phyloP scores from a whole-genome alignment of 73 alveolate genomes.

The Stentor coeruleus region DNA sequence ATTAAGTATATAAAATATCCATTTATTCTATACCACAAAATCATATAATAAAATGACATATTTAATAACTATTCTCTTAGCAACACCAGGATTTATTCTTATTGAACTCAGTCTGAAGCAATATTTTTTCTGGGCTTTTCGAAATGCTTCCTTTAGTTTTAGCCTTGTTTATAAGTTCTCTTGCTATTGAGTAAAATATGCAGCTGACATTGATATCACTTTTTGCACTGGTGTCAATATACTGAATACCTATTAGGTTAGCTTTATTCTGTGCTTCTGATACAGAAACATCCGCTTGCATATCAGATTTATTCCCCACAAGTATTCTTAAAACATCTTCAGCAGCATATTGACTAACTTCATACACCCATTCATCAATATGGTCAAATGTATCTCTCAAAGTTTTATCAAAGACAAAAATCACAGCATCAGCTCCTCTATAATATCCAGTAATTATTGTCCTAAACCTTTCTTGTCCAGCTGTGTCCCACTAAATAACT shows the following conservation, averaged over 20 bases:
- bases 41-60: no score
- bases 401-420: slow-evolving; percentile 42
- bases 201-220: not conserved
- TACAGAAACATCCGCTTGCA: not conserved
- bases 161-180: not conserved
- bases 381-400: slow-evolving; percentile 38
- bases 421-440: slow-evolving; percentile 45
- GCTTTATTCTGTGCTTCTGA: not conserved
- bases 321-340: slow-evolving; percentile 31
- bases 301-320: slow-evolving; percentile 49
- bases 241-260: not conserved
- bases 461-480: slow-evolving; percentile 79
- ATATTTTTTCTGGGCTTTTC: no score
- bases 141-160: no score
- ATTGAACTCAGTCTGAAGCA: no score
- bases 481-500: slow-evolving; percentile 71
- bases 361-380: slow-evolving; percentile 37
- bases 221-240: not conserved
- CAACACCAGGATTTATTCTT: no score
- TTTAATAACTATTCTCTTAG: no score
- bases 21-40: no score
- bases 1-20: no score
- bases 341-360: slow-evolving; percentile 31
- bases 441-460: slow-evolving; percentile 68
- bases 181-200: not conserved